A percentile compares a stretch with the other conserved stretches of the same genome.
These are phyloP conservation scores for Canavalia ensiformis DNA, from an alignment of 306 rosid genomes.

Conservation along the genomic window DNA sequence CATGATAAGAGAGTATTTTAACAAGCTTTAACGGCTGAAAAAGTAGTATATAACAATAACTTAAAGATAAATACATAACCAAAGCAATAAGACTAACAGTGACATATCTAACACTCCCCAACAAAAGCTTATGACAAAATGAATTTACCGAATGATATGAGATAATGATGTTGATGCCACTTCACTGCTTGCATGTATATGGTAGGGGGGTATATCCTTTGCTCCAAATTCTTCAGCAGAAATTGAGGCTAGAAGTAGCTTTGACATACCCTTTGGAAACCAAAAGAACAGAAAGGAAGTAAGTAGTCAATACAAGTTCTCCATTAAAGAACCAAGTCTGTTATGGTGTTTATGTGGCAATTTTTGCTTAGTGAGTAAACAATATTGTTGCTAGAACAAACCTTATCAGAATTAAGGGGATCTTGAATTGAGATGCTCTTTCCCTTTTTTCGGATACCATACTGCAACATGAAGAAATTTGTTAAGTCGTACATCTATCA, in stretches of 20 bases:
- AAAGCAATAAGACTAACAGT: background rate
- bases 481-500: conserved; percentile 12
- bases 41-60: background rate
- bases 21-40: conserved; percentile 3
- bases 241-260: conserved; percentile 63
- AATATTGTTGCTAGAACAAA: conserved; percentile 53
- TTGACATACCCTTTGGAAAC: conserved; percentile 56
- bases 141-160: conserved; percentile 64
- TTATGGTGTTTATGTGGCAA: background rate
- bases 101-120: conserved; percentile 20
- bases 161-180: conserved; percentile 64
- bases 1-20: background rate
- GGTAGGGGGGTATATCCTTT: conserved; percentile 62
- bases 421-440: conserved; percentile 65
- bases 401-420: conserved; percentile 61
- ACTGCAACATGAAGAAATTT: conserved; percentile 60
- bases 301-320: conserved; percentile 46
- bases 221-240: conserved; percentile 77
- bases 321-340: conserved; percentile 1
- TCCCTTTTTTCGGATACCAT: conserved; percentile 63
- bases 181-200: conserved; percentile 51
- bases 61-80: background rate
- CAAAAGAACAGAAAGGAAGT: conserved; percentile 46
- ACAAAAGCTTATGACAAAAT: conserved; percentile 45
- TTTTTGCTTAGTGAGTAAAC: conserved; percentile 39